Conservation (phyloP, 2,329 filamentous ascomycete genomes). For the Aureobasidium vineae region DNA sequence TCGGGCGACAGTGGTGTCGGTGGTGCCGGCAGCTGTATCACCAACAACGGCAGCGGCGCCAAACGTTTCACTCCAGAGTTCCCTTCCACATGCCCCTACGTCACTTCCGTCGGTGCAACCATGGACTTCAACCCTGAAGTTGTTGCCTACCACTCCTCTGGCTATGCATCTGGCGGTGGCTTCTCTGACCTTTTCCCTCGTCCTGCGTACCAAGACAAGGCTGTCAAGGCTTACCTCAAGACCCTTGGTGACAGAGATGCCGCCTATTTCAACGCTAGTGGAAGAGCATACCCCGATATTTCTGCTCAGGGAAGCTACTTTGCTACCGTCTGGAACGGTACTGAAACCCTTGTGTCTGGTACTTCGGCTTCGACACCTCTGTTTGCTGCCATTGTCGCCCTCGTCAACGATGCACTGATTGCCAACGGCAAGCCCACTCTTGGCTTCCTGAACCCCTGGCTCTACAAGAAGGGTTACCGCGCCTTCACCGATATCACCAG, state of each 20-base stretch:
- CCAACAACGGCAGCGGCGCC: conserved; percentile 48
- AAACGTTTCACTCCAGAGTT: conserved; percentile 48
- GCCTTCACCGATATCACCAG: conserved; percentile 50
- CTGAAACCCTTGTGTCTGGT: conserved; percentile 45
- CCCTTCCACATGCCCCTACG: conserved; percentile 50
- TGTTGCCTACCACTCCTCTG: conserved; percentile 50
- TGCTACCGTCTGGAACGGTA: conserved; percentile 43
- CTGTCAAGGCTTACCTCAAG: conserved; percentile 44
- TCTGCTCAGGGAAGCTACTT: conserved; percentile 54
- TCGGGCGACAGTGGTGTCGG: conserved; percentile 63
- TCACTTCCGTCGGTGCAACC: conserved; percentile 51
- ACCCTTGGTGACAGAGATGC: conserved; percentile 43
- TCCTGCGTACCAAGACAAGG: conserved; percentile 47
- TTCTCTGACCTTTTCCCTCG: conserved; percentile 49
- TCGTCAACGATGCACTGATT: conserved; percentile 61
- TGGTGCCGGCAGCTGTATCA: conserved; percentile 45
- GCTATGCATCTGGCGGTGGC: conserved; percentile 51
- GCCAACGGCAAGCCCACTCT: conserved; percentile 49
- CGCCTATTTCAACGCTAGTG: conserved; percentile 48
- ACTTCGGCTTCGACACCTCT: conserved; percentile 58
- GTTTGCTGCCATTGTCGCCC: conserved; percentile 56
- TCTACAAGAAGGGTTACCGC: conserved; percentile 50
- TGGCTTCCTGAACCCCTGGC: conserved; percentile 56
- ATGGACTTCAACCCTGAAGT: conserved; percentile 46
- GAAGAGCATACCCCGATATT: conserved; percentile 50